Conservation (phyloP, 2,329 filamentous ascomycete species). For the Escovopsis sp. region DNA sequence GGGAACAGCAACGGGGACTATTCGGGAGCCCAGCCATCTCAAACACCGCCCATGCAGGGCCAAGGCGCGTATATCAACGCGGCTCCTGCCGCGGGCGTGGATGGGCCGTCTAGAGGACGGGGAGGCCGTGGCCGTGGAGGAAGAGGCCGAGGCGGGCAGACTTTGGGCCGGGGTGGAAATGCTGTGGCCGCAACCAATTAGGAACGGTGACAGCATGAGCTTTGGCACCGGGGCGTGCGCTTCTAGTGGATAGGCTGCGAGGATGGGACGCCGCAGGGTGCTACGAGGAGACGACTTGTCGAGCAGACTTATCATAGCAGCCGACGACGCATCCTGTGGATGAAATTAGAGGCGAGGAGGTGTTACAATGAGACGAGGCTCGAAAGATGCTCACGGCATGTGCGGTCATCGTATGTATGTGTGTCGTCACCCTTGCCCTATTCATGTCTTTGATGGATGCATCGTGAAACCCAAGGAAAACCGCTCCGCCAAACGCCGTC, state of each 20-base stretch:
- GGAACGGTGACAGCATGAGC: not conserved
- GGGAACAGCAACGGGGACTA: constrained; percentile 8
- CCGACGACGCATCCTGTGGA: too few species aligned
- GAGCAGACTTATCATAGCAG: too few species aligned
- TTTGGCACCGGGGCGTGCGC: too few species aligned
- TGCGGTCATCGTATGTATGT: too few species aligned
- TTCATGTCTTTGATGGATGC: not conserved
- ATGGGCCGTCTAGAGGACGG: constrained; percentile 26
- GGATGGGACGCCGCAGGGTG: too few species aligned
- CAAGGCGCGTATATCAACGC: constrained; percentile 35
- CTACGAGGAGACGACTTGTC: too few species aligned
- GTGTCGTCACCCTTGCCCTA: not conserved
- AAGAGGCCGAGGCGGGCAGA: constrained; percentile 21
- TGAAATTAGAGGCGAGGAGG: too few species aligned
- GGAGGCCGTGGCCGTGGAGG: constrained; percentile 27
- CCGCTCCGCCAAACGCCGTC: constrained; percentile 8
- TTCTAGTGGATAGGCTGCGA: too few species aligned
- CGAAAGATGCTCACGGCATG: too few species aligned
- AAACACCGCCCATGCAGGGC: constrained; percentile 7
- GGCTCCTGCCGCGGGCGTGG: constrained; percentile 44
- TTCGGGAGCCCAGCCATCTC: constrained; percentile 10
- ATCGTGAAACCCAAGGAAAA: constrained; percentile 1
- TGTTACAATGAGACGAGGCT: too few species aligned
- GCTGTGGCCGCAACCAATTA: not conserved
- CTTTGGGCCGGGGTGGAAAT: constrained; percentile 21